Base-by-base conservation (phyloP, 129 eudicot species). In the Flaveria ramosissima region DNA sequence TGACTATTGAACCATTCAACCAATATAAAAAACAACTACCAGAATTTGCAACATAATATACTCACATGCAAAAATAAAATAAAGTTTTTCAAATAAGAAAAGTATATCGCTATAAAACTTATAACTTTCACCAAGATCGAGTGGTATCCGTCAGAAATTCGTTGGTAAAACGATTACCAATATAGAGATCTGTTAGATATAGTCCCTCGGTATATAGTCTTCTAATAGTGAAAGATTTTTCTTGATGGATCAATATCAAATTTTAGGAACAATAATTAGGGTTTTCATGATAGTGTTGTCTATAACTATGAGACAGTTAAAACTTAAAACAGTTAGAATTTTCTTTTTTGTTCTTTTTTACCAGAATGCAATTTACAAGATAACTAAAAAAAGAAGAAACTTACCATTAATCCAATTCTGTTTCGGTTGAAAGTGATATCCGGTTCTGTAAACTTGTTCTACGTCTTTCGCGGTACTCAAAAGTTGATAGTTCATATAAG, bases 321-420 rank as follows among this genome's bases (percentile, higher is more conserved):
- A 48, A 47, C 48, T 10, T 46, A 47, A 45, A 48, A 47, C 48
- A 14, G 3, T 10, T 7, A 14, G 39, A 9, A 6, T 19, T 11
- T 32, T 32, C 7, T 32, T 32, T 32, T 32, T 5, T 36, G 0
- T 36, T 36, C n/a, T 9, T n/a, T 66, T 27, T 27, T 27, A 27
- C 30, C 27, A 12, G 45, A n/a, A 52, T 5, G 24, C 50, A 15
- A 53, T 45, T 36, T 30, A 4, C 41, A 3, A 26, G 7, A 51
- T n/a, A 14, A 23, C 11, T 1, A 27, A 39, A 6, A 69, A 27
- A 56, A 26, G 53, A n/a, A 10, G 19, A 46, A 8, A 78, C 53
- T 9, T 81, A 88, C 98, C 96, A 68, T 93, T 93, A 30, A 93
- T 90, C 98, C 98, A 93, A 59, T 93, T 77, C 12, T 79, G 80